A percentile compares a stretch with the other conserved stretches of the same genome.
Evolutionary conservation across 2,329 filamentous ascomycete species (phyloP).

Genomic region (Fusarium sp.): DNA sequence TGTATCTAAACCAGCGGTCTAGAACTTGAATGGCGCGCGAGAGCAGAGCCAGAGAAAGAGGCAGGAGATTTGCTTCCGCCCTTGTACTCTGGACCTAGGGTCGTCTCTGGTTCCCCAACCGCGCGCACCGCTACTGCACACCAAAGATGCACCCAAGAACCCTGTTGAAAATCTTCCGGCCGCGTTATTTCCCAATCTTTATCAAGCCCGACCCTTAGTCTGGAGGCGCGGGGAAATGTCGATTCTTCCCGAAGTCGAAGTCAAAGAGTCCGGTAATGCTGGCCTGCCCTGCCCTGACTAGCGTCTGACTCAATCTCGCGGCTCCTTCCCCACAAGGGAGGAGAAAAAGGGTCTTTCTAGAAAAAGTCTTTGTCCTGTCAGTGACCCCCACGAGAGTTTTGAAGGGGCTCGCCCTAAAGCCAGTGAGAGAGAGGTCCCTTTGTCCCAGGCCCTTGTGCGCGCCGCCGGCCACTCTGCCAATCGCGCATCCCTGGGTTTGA

Average conservation of each 20-base stretch:
- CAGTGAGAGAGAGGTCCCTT: no score
- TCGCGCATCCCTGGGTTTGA: no score
- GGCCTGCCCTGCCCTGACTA: conserved; percentile 36
- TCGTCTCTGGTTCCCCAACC: conserved; percentile 1
- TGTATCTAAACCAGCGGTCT: conserved; percentile 30
- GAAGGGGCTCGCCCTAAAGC: no score
- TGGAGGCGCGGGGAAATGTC: conserved; percentile 13
- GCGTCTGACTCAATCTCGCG: conserved; percentile 32
- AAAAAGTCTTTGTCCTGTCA: conserved; percentile 36
- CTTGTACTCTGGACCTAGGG: conserved; percentile 4
- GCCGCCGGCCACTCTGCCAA: no score
- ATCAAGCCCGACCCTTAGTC: not conserved
- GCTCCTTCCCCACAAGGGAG: not conserved
- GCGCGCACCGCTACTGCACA: conserved; percentile 27
- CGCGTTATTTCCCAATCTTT: conserved; percentile 34
- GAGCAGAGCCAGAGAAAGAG: not conserved
- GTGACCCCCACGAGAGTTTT: conserved; percentile 1
- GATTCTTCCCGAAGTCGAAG: conserved; percentile 20
- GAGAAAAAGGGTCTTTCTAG: conserved; percentile 37
- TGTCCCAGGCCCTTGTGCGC: no score
- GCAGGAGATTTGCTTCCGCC: conserved; percentile 22
- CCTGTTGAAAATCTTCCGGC: conserved; percentile 27
- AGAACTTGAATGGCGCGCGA: conserved; percentile 9
- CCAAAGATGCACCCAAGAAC: conserved; percentile 28
- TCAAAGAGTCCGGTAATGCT: conserved; percentile 32